These are phyloP conservation scores for Cutaneotrichosporon dermatis DNA, from an alignment of 1,284 basidiomycete species.

Conservation along the genomic window DNA sequence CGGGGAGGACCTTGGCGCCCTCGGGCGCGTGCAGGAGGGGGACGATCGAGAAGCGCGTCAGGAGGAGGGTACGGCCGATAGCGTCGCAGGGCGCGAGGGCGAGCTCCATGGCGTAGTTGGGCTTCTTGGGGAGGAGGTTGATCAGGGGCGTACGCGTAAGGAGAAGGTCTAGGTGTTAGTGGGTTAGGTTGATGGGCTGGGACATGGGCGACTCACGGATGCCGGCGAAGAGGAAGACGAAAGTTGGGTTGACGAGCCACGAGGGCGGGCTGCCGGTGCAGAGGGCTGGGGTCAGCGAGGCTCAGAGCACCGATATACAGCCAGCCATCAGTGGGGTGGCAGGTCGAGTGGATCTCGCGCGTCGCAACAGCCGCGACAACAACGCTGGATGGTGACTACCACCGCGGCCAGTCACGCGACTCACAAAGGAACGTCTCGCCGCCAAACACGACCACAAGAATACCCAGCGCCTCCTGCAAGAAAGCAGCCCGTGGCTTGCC, in stretches of 20 bases:
- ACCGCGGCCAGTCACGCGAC: conserved; percentile 6
- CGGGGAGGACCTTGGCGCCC: conserved; percentile 20
- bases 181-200: background rate
- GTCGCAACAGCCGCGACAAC: too few species aligned
- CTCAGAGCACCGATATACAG: too few species aligned
- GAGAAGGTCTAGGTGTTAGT: conserved; percentile 30
- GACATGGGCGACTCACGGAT: conserved; percentile 28
- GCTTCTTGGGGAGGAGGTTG: conserved; percentile 31
- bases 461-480: conserved; percentile 41
- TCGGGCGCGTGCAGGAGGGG: conserved; percentile 26
- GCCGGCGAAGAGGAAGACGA: conserved; percentile 33
- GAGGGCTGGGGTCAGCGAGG: conserved; percentile 22
- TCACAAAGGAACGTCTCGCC: conserved; percentile 48
- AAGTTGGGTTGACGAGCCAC: conserved; percentile 42
- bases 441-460: conserved; percentile 46
- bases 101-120: conserved; percentile 36
- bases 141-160: conserved; percentile 41
- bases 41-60: conserved; percentile 43
- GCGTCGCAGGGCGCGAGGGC: conserved; percentile 40
- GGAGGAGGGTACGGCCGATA: conserved; percentile 45
- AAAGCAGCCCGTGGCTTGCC: conserved; percentile 25
- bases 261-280: conserved; percentile 41
- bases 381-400: too few species aligned
- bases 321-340: too few species aligned
- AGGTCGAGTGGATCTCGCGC: too few species aligned